Conservation (phyloP, 23 red algal genomes). For the Gracilaria caudata region DNA sequence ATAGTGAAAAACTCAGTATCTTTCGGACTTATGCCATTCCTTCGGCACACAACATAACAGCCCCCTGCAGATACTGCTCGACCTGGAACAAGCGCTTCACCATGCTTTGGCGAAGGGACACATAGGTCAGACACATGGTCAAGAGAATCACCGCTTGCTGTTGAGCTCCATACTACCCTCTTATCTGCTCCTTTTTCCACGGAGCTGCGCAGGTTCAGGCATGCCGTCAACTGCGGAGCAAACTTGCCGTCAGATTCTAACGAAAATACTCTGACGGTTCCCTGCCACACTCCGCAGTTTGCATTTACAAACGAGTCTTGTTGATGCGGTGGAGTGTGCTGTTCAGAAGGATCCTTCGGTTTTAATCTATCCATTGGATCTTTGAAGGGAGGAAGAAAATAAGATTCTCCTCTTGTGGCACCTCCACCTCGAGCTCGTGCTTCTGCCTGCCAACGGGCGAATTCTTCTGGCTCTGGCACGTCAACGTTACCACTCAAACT, state of each 20-base stretch:
- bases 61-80: conserved; percentile 39
- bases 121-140: conserved; percentile 5
- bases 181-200: not conserved
- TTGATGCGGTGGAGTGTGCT: conserved; percentile 6
- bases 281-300: conserved; percentile 29
- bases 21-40: not conserved
- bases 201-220: not conserved
- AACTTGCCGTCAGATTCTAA: not conserved
- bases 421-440: conserved; percentile 49
- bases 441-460: conserved; percentile 41
- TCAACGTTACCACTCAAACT: not conserved
- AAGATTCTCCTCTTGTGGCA: conserved; percentile 14
- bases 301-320: conserved; percentile 6
- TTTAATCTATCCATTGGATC: not conserved
- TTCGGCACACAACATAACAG: conserved; percentile 18
- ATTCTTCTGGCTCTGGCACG: conserved; percentile 49
- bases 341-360: not conserved
- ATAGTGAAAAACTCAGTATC: conserved; percentile 22
- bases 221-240: not conserved
- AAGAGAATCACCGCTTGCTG: not conserved
- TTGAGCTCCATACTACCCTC: conserved; percentile 2
- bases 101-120: conserved; percentile 30
- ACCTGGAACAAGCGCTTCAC: conserved; percentile 20
- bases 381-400: conserved; percentile 32
- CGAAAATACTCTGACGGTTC: conserved; percentile 30